Evolutionary conservation across 176 grass and related monocot genomes (phyloP).

Genomic region (Oryza australiensis): DNA sequence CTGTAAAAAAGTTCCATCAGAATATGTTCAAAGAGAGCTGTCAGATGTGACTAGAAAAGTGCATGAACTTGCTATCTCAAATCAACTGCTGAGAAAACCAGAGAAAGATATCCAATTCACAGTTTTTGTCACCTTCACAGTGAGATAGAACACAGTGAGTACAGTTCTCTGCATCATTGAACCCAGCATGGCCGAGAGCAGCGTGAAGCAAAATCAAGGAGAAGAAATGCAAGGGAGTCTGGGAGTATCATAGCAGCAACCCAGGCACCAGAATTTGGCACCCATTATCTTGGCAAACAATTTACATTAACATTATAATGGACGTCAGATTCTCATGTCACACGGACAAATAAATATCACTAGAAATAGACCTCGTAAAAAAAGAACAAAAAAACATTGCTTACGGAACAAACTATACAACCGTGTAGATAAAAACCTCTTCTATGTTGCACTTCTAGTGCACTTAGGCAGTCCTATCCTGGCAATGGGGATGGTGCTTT

Average conservation of each 20-base stretch:
- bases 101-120: not conserved
- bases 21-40: too few species aligned
- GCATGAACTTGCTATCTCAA: too few species aligned
- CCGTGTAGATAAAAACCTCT: constrained; percentile 4
- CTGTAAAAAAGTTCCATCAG: too few species aligned
- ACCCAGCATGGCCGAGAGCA: not conserved
- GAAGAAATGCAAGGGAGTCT: not conserved
- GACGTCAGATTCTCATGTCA: not conserved
- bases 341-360: constrained; percentile 16
- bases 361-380: constrained; percentile 22
- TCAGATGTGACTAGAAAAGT: too few species aligned
- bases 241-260: not conserved
- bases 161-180: not conserved
- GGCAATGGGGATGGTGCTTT: constrained; percentile 52
- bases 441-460: constrained; percentile 38
- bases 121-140: not conserved
- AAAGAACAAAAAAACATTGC: not conserved
- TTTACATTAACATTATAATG: constrained; percentile 17
- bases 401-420: constrained; percentile 49
- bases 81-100: not conserved
- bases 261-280: too few species aligned
- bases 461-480: constrained; percentile 43
- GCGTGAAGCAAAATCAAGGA: not conserved
- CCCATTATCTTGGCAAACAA: not conserved
- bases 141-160: not conserved